Evolutionary conservation across 225 moss, liverwort and hornwort species (phyloP), one percentile per base, ranked within the genome.

Genomic region (Climacium dendroides): DNA sequence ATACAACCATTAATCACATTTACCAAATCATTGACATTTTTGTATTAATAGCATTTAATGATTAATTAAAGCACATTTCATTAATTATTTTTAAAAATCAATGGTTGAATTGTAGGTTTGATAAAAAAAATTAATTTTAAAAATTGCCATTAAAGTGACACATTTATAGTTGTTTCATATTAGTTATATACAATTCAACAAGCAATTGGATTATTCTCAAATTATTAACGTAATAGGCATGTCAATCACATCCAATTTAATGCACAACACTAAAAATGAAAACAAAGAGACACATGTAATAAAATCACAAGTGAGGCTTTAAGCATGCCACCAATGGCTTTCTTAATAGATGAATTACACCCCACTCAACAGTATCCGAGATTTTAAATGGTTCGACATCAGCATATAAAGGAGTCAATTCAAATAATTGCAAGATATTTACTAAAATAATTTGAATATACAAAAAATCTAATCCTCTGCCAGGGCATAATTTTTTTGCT

Each of bases 281-380:
- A 88, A 55, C 16, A 69, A 22, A 18, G 4, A 26, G 10, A 64
- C 37, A 47, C 2, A 65, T 52, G 16, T 58, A 57, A 83, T 85
- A 32, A 88, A 85, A 78, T 90, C 86, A 89, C 74, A 9, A 86
- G 34, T 90, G 93, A 87, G 88, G 93, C 74, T 90, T 93, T 18
- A 93, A 90, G 53, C 91, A 93, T 1, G 85, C 91, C 58, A 93
- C 87, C 69, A 93, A 85, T 24, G 91, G 93, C 78, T 91, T 89
- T 58, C 28, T 91, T 89, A 93, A 89, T 39, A 93, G 62, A 87
- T 91, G 88, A 17, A 91, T 90, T 87, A 93, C 88, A 90, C 93
- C 93, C 93, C 90, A 93, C 2, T 91, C 93, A 28, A 91, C 3
- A n/a, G 89, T 80, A 43, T 91, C 41, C 0, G 50, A 79, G 34